Conservation (phyloP, 768 basidiomycete species). For the Leccinum uliginosum region DNA sequence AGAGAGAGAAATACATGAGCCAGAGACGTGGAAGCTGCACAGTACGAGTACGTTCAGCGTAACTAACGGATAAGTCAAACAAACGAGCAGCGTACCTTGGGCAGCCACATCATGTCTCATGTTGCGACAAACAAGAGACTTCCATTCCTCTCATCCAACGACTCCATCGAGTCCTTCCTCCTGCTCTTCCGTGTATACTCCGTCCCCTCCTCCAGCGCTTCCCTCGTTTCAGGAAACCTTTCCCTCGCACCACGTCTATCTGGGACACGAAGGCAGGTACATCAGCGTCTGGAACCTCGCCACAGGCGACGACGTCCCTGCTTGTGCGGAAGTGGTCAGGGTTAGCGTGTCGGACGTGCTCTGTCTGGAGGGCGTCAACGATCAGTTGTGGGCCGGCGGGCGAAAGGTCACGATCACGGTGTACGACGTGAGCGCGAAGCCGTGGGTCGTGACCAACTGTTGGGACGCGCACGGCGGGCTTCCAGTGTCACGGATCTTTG, state of each 20-base stretch:
- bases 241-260: constrained; percentile 72
- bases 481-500: constrained; percentile 59
- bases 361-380: constrained; percentile 78
- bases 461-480: constrained; percentile 78
- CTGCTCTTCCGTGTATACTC: constrained; percentile 82
- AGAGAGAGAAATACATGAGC: constrained; percentile 88
- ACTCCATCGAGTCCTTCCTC: constrained; percentile 80
- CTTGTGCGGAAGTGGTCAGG: constrained; percentile 72
- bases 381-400: constrained; percentile 83
- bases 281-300: constrained; percentile 75
- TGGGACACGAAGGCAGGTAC: constrained; percentile 91
- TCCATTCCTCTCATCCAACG: constrained; percentile 96
- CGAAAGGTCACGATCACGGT: constrained; percentile 78
- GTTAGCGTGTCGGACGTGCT: constrained; percentile 79
- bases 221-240: constrained; percentile 88
- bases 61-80: not conserved
- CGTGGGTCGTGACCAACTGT: constrained; percentile 83
- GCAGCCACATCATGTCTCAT: constrained; percentile 94
- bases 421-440: constrained; percentile 68
- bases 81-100: constrained; percentile 53
- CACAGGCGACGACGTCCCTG: constrained; percentile 52
- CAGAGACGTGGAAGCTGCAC: constrained; percentile 85
- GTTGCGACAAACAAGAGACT: constrained; percentile 74
- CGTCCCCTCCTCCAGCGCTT: constrained; percentile 80
- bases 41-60: constrained; percentile 8